Conservation (phyloP, 805 yeast genomes). For the Blastobotrys peoriensis region DNA sequence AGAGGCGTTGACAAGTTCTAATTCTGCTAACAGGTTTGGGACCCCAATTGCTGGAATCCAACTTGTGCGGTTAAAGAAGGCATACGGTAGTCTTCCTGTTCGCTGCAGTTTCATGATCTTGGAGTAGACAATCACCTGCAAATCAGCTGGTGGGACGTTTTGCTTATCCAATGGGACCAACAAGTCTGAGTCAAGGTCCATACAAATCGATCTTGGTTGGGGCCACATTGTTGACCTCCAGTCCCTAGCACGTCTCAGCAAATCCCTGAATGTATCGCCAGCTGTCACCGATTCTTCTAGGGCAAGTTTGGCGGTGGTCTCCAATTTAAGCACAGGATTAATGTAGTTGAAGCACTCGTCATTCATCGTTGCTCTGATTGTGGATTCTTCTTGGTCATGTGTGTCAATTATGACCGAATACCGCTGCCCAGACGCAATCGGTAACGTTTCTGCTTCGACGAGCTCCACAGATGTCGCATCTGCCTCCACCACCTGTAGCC, state of each 20-base stretch:
- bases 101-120: conserved; percentile 13
- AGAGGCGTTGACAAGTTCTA: conserved; percentile 27
- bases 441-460: conserved; percentile 16
- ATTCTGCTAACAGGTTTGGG: conserved; percentile 24
- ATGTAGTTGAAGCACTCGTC: conserved; percentile 56
- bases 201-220: conserved; percentile 1
- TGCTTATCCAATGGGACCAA: conserved; percentile 8
- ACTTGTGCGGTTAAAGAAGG: conserved; percentile 6
- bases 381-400: conserved; percentile 10
- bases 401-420: conserved; percentile 57
- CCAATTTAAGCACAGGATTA: conserved; percentile 35
- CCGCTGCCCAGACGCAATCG: conserved; percentile 72
- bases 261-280: neutral
- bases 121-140: conserved; percentile 10
- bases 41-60: conserved; percentile 24
- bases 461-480: conserved; percentile 27
- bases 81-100: conserved; percentile 16
- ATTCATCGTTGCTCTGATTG: conserved; percentile 28
- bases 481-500: conserved; percentile 28
- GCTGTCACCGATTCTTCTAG: neutral
- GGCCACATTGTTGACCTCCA: neutral
- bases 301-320: conserved; percentile 38
- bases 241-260: conserved; percentile 20
- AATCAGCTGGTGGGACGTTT: conserved; percentile 14
- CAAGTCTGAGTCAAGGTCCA: conserved; percentile 10